Base-by-base conservation (phyloP, 495 filamentous ascomycete species). In the Neurospora discreta region DNA sequence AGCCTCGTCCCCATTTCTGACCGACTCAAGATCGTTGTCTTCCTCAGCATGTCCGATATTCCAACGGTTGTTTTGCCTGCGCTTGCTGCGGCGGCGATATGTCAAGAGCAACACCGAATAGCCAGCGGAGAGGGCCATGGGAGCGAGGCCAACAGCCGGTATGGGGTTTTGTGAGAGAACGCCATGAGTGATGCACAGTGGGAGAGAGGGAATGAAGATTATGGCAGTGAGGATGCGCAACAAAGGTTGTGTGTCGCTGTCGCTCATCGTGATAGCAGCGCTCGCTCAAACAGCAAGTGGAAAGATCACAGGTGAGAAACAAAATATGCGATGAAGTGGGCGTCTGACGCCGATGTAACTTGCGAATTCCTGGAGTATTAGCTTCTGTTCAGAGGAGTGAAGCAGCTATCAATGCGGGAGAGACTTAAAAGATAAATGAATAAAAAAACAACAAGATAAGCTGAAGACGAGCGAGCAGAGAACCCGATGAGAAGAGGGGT, bases 141-240 rank as follows among this genome's bases (percentile, higher is more conserved):
- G 82, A n/a, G 78, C 71, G 10, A 84, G 73, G 11, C 82, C 82
- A 43, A 83, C 76, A 8, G 81, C 82, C 5, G 82, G 82, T n/a
- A 81, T 69, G 30, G 76, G 68, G 67, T 74, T 74, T 20, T 71
- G 30, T 38, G 82, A 81, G 41, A 81, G 78, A 73, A 75, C 79
- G 81, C 76, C 85, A 75, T 83, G 78, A 3, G 77, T 74, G 68
- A 84, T 70, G 44, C 78, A 80, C n/a, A 83, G 81, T 5, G 84
- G 82, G 71, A 89, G 87, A 68, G 85, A 85, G 58, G 86, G 86
- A 13, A 88, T 74, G 76, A 89, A 86, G 71, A 84, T 80, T 69
- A 83, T 77, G 68, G 79, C 77, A 41, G 83, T 81, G 52, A 83
- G 80, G 20, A 80, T 76, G 71, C 82, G 82, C 67, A 84, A 65